These are phyloP conservation scores for Penicillium flavigenum DNA, from an alignment of 495 filamentous ascomycete species.

Conservation along the genomic window DNA sequence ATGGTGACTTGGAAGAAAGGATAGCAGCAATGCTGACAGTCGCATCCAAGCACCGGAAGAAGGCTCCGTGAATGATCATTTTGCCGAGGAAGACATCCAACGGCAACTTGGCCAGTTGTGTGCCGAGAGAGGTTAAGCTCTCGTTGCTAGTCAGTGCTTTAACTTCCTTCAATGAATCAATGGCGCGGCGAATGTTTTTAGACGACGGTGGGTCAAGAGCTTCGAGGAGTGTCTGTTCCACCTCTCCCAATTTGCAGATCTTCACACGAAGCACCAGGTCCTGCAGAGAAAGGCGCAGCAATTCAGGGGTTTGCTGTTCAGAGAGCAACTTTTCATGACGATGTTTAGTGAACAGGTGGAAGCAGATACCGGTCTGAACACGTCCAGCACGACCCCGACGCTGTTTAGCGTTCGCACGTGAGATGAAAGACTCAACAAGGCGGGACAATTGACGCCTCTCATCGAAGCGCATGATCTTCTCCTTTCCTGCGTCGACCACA, in stretches of 20 bases:
- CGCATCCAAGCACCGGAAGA: conserved; percentile 89
- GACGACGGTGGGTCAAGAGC: conserved; percentile 86
- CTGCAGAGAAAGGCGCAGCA: conserved; percentile 89
- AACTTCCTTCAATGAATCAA: conserved; percentile 90
- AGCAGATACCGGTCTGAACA: conserved; percentile 90
- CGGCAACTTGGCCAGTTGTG: conserved; percentile 82
- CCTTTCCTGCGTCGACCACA: conserved; percentile 91
- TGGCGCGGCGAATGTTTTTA: conserved; percentile 87
- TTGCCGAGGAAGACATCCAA: conserved; percentile 95
- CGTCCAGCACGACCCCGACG: conserved; percentile 92
- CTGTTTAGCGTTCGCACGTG: conserved; percentile 90
- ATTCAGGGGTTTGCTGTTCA: conserved; percentile 92
- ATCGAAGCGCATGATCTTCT: conserved; percentile 95
- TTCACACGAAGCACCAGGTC: conserved; percentile 96
- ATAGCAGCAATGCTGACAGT: conserved; percentile 88
- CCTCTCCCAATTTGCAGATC: conserved; percentile 88
- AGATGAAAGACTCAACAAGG: conserved; percentile 89
- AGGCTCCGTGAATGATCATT: conserved; percentile 75
- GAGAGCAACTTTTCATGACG: conserved; percentile 77
- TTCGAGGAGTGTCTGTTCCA: conserved; percentile 84
- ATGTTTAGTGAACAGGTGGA: conserved; percentile 88
- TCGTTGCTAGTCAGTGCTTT: conserved; percentile 79
- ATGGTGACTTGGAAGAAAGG: conserved; percentile 91
- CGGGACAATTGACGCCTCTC: conserved; percentile 87
- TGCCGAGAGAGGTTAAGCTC: conserved; percentile 81